Percentiles rank a stretch among this genome's conserved stretches.
Conservation (phyloP, 192 early-diverging fungal genomes). For the Coemansia sp. region DNA sequence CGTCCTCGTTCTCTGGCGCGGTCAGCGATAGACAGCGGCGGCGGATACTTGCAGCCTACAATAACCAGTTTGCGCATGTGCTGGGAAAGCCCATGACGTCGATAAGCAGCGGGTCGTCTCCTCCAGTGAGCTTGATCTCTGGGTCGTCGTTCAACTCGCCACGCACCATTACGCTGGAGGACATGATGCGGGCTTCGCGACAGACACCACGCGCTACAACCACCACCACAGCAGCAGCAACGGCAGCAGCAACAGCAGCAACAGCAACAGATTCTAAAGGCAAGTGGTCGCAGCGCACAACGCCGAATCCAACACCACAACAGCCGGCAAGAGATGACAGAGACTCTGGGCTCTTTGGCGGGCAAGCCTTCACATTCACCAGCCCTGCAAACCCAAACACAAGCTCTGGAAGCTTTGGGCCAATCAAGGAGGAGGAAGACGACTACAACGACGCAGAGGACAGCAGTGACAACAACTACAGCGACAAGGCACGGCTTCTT, state of each 20-base stretch:
- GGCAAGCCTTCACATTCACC: slow-evolving; percentile 35
- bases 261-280: background rate
- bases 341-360: slow-evolving; percentile 53
- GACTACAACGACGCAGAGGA: slow-evolving; percentile 10
- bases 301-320: slow-evolving; percentile 28
- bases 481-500: background rate
- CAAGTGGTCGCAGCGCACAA: slow-evolving; percentile 46
- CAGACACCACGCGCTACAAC: slow-evolving; percentile 20
- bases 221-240: background rate
- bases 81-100: slow-evolving; percentile 23
- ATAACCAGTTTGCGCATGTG: slow-evolving; percentile 48
- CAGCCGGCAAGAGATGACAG: slow-evolving; percentile 25
- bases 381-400: slow-evolving; percentile 14
- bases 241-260: too few relatives aligned
- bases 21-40: slow-evolving; percentile 23
- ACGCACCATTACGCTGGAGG: slow-evolving; percentile 51
- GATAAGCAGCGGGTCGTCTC: slow-evolving; percentile 20
- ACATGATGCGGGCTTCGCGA: slow-evolving; percentile 40
- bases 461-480: background rate
- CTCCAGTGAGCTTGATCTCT: slow-evolving; percentile 30
- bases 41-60: slow-evolving; percentile 37
- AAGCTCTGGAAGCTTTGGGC: slow-evolving; percentile 38
- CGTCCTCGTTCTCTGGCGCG: background rate
- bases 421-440: slow-evolving; percentile 44
- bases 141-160: slow-evolving; percentile 49